Evolutionary conservation across 2,329 filamentous ascomycete species (phyloP).

Genomic region (Ophiostoma pallidulum): DNA sequence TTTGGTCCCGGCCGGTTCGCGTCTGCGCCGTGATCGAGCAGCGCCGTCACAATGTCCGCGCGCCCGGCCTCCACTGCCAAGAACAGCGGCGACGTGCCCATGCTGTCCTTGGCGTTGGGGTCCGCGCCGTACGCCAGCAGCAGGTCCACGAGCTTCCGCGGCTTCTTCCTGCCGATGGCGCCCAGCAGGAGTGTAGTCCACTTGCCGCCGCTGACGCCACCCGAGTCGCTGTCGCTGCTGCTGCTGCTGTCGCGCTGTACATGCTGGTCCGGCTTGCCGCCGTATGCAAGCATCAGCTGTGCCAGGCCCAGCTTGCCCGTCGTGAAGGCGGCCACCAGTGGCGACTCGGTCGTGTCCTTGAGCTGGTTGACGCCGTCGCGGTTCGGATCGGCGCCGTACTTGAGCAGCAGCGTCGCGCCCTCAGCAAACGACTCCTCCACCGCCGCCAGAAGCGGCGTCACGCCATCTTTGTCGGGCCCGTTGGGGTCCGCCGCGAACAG

Average conservation of each 20-base stretch:
- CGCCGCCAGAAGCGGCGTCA: conserved; percentile 42
- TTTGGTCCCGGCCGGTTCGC: conserved; percentile 61
- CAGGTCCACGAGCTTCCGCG: conserved; percentile 45
- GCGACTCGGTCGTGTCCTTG: conserved; percentile 34
- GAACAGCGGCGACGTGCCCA: conserved; percentile 55
- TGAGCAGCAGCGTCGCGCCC: conserved; percentile 49
- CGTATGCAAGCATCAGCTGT: conserved; percentile 52
- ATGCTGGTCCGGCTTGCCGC: conserved; percentile 45
- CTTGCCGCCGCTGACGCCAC: conserved; percentile 23
- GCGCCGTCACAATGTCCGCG: conserved; percentile 43
- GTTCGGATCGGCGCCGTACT: conserved; percentile 54
- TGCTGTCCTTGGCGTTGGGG: conserved; percentile 47
- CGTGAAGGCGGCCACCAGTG: conserved; percentile 41
- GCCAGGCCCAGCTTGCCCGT: conserved; percentile 47
- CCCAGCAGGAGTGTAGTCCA: conserved; percentile 53
- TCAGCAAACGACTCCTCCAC: conserved; percentile 46
- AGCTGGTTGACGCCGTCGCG: conserved; percentile 37
- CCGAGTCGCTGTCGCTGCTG: conserved; percentile 13
- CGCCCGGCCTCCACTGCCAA: conserved; percentile 49
- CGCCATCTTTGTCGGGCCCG: conserved; percentile 35
- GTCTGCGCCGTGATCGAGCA: conserved; percentile 50
- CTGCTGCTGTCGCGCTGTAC: conserved; percentile 26
- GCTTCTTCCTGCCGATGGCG: conserved; percentile 49
- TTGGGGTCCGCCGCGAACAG: conserved; percentile 51
- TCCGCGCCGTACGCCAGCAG: conserved; percentile 52